phyloP scores from a whole-genome alignment of 2,329 filamentous ascomycete species.

The Diplodia seriata region DNA sequence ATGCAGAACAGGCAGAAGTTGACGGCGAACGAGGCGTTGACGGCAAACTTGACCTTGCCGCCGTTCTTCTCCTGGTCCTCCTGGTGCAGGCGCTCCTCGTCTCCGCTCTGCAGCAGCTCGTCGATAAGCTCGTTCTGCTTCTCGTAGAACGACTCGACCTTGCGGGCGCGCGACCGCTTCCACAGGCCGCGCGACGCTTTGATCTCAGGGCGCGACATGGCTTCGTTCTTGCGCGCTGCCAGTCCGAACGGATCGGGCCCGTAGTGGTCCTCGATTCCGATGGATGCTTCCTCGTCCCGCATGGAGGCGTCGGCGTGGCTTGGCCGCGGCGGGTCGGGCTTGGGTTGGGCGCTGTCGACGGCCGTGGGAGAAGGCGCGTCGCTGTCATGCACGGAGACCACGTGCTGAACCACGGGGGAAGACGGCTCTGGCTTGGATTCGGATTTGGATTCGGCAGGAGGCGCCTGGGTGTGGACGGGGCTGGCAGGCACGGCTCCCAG shows the following conservation, averaged over 20 bases:
- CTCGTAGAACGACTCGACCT: constrained; percentile 53
- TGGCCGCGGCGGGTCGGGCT: constrained; percentile 14
- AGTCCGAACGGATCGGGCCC: constrained; percentile 48
- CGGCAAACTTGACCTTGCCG: constrained; percentile 49
- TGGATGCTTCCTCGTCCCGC: background rate
- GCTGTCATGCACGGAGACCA: too few species aligned
- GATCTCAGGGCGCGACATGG: constrained; percentile 55
- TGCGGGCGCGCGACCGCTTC: constrained; percentile 40
- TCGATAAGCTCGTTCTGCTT: constrained; percentile 52
- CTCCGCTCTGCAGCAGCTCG: constrained; percentile 61
- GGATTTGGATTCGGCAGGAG: background rate
- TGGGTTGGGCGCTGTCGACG: constrained; percentile 26
- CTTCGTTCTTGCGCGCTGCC: constrained; percentile 43
- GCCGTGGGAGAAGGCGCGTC: background rate
- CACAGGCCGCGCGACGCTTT: background rate
- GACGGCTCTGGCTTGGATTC: background rate
- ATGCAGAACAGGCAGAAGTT: constrained; percentile 62
- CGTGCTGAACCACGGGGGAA: too few species aligned
- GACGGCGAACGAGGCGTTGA: constrained; percentile 48
- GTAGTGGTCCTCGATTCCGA: constrained; percentile 15
- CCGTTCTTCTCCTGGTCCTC: constrained; percentile 60
- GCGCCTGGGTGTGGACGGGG: background rate
- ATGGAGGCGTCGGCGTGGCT: background rate
- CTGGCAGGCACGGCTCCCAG: constrained; percentile 3
- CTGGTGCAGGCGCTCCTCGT: constrained; percentile 61